These are phyloP conservation scores for Artomyces pyxidatus DNA, from an alignment of 768 basidiomycete species.

Conservation along the genomic window DNA sequence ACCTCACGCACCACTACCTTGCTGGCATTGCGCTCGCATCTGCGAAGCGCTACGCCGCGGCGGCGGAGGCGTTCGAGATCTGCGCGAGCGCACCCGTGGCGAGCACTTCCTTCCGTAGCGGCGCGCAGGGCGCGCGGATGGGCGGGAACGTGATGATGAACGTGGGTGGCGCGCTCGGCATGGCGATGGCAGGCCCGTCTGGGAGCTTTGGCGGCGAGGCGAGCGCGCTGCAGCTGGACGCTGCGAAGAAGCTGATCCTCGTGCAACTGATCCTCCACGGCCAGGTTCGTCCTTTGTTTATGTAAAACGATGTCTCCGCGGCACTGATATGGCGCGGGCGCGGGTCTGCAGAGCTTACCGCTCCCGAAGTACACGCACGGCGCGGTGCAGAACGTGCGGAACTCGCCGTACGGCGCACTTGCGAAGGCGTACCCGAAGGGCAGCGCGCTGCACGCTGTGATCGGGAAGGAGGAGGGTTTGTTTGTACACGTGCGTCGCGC, in stretches of 20 bases:
- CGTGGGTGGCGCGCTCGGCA: constrained; percentile 7
- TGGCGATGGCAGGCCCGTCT: constrained; percentile 8
- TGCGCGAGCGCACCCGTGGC: constrained; percentile 42
- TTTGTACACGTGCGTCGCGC: constrained; percentile 43
- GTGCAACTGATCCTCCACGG: constrained; percentile 75
- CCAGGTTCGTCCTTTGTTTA: constrained; percentile 36
- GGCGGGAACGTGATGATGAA: constrained; percentile 1
- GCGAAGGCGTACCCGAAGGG: constrained; percentile 60
- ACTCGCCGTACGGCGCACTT: constrained; percentile 59
- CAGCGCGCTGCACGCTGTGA: constrained; percentile 35
- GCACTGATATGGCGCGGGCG: not conserved
- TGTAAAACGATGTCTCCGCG: not conserved
- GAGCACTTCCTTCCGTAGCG: not conserved
- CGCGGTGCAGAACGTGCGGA: constrained; percentile 50
- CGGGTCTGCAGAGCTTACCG: constrained; percentile 26
- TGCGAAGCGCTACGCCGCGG: constrained; percentile 57
- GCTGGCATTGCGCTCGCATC: constrained; percentile 63
- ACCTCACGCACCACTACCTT: constrained; percentile 77
- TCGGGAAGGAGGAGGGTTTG: constrained; percentile 44
- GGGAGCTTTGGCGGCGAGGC: constrained; percentile 45
- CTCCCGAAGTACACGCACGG: constrained; percentile 72
- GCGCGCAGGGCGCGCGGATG: not conserved
- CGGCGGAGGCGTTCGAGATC: constrained; percentile 76
- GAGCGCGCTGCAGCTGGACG: constrained; percentile 74
- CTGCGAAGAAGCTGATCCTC: constrained; percentile 74